Evolutionary conservation across 1,139 yeast species (phyloP).

Genomic region (Candida smagusa): DNA sequence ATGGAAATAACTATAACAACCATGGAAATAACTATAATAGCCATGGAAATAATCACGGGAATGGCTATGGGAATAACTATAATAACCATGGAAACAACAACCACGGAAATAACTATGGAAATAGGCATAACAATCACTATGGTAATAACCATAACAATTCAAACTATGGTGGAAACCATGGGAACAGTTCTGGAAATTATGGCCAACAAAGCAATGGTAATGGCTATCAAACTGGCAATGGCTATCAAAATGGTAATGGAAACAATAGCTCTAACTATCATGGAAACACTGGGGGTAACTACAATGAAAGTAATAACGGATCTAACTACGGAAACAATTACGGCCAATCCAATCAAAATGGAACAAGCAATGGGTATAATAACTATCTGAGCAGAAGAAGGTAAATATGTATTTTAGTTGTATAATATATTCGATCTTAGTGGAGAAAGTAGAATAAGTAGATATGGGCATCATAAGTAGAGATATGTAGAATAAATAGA

Average conservation of each 20-base stretch:
- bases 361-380: constrained; percentile 7
- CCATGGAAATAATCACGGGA: constrained; percentile 7
- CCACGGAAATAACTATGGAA: constrained; percentile 3
- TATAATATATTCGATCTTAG: too few species aligned
- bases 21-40: constrained; percentile 3
- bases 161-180: constrained; percentile 6
- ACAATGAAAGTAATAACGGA: background rate
- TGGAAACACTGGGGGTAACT: constrained; percentile 2
- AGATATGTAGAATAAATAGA: too few species aligned
- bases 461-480: too few species aligned
- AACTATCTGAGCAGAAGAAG: constrained; percentile 6
- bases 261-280: constrained; percentile 2
- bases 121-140: background rate
- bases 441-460: too few species aligned
- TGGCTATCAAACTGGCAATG: background rate
- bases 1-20: background rate
- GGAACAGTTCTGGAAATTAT: constrained; percentile 4
- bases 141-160: constrained; percentile 1
- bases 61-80: constrained; percentile 3
- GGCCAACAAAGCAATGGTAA: background rate
- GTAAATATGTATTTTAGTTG: background rate
- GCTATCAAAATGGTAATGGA: constrained; percentile 2
- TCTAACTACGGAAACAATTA: constrained; percentile 3
- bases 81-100: constrained; percentile 9
- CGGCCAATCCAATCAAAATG: constrained; percentile 6